Evolutionary conservation across 2,329 filamentous ascomycete genomes (phyloP).

Genomic region (Sarocladiaceae sp.): DNA sequence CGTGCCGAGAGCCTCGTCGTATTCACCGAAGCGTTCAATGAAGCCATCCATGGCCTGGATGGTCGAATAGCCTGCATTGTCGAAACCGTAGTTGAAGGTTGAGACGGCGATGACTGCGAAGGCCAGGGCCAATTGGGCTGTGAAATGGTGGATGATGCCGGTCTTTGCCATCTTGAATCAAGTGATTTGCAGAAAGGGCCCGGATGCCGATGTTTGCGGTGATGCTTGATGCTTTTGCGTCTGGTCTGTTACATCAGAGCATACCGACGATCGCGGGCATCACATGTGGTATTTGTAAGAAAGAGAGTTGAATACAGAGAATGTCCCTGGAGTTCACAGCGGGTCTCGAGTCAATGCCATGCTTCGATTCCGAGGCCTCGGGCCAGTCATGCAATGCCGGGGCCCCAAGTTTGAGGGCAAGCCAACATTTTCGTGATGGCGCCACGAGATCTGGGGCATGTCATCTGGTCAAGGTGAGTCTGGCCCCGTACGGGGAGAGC

Average conservation of each 20-base stretch:
- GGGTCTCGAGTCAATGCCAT: not conserved
- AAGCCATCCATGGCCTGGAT: slow-evolving; percentile 6
- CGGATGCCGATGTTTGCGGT: not conserved
- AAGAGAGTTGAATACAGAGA: too few species aligned
- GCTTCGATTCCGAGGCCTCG: too few species aligned
- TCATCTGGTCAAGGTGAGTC: not conserved
- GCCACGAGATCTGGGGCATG: not conserved
- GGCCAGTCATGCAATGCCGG: too few species aligned
- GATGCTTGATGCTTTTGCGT: too few species aligned
- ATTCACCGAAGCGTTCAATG: slow-evolving; percentile 5
- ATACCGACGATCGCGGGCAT: too few species aligned
- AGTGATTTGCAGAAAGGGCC: not conserved
- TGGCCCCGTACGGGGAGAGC: too few species aligned
- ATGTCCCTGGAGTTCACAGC: too few species aligned
- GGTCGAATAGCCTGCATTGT: slow-evolving; percentile 31
- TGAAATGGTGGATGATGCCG: slow-evolving; percentile 16
- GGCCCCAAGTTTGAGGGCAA: not conserved
- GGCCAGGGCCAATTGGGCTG: slow-evolving; percentile 15
- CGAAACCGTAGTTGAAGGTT: slow-evolving; percentile 35
- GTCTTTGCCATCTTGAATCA: not conserved
- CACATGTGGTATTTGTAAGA: too few species aligned
- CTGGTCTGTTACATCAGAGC: too few species aligned
- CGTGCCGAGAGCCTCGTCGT: slow-evolving; percentile 14
- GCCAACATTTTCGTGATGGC: too few species aligned
- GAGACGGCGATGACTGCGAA: slow-evolving; percentile 28